These are phyloP conservation scores for Blastobotrys robertii DNA, from an alignment of 805 yeast species.

Conservation along the genomic window DNA sequence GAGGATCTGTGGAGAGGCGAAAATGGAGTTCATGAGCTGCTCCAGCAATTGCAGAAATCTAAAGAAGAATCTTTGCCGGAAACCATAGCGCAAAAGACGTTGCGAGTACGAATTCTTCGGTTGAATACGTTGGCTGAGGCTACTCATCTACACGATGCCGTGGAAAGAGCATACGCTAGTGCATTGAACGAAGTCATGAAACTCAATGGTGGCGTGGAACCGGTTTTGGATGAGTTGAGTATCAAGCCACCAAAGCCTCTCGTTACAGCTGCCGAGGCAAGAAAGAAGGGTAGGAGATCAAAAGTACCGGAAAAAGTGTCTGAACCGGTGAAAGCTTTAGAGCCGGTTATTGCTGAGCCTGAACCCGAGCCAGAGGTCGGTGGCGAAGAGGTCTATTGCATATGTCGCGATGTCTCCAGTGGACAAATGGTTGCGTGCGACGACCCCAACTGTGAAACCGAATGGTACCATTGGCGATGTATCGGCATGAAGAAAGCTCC, in stretches of 20 bases:
- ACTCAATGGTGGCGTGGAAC: constrained; percentile 5
- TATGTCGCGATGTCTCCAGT: constrained; percentile 36
- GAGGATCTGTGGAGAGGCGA: neutral
- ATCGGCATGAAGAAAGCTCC: constrained; percentile 74
- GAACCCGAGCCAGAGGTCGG: neutral
- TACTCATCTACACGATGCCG: constrained; percentile 7
- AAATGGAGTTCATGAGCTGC: neutral
- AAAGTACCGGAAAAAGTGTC: neutral
- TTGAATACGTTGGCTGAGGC: constrained; percentile 10
- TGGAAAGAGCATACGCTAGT: constrained; percentile 6
- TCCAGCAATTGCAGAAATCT: constrained; percentile 1
- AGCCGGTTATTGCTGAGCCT: neutral
- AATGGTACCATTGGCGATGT: constrained; percentile 92
- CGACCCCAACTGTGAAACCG: constrained; percentile 61
- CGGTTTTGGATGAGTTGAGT: neutral
- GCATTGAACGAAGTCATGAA: constrained; percentile 7
- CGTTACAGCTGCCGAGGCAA: neutral
- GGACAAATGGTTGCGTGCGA: constrained; percentile 95
- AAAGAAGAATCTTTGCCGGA: neutral
- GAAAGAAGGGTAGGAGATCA: neutral
- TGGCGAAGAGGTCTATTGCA: constrained; percentile 32
- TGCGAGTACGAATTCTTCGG: constrained; percentile 3
- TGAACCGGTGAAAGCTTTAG: neutral
- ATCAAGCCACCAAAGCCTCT: too few species aligned
- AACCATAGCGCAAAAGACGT: neutral